Evolutionary conservation across 495 filamentous ascomycete species (phyloP), one percentile per base, ranked within the genome.

Genomic region (Sporormia fimetaria): DNA sequence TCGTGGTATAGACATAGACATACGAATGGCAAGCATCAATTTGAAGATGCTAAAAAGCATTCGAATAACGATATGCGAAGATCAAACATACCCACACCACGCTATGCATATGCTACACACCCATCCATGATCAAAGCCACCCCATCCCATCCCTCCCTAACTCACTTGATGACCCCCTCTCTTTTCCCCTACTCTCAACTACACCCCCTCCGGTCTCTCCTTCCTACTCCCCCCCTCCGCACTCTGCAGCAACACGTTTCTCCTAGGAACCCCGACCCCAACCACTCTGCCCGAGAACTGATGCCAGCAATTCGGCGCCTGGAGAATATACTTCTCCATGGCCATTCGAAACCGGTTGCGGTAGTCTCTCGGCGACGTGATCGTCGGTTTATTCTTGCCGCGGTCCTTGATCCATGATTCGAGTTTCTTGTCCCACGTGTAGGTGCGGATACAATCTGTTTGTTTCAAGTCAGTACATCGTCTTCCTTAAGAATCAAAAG

Each of bases 381-480:
- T 87, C 0, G 90, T 99, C 7, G 90, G 90, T 37, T 81, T 70
- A 52, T 94, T 94, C 57, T 87, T 79, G 34, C 87, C 87, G 23
- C 87, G 78, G 54, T 92, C 83, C 62, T 99, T 99, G 65, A 96
- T 94, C 90, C 90, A 99, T 20, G 79, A 87, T 63, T 99, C 90
- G 7, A 99, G 72, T 54, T 92, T 94, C 68, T 99, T 99, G 63
- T 99, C 90, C 90, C 92, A 99, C 9, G 90, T 99, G 56, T 94
- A 99, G 0, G 90, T 99, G 26, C 90, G 77, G 48, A 99, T 96
- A 59, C 87, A 95, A 56, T 99, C 90, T 57, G 42, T 27, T 21
- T n/a, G 21, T 21, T 31, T 21, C 24, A 26, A 55, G 32, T 46
- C 15, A 29, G 35, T 35, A n/a, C 12, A 14, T 30, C 15, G 17